These are phyloP conservation scores for Aegilops tauschii DNA, from an alignment of 176 grass and related monocot genomes.

Conservation along the genomic window DNA sequence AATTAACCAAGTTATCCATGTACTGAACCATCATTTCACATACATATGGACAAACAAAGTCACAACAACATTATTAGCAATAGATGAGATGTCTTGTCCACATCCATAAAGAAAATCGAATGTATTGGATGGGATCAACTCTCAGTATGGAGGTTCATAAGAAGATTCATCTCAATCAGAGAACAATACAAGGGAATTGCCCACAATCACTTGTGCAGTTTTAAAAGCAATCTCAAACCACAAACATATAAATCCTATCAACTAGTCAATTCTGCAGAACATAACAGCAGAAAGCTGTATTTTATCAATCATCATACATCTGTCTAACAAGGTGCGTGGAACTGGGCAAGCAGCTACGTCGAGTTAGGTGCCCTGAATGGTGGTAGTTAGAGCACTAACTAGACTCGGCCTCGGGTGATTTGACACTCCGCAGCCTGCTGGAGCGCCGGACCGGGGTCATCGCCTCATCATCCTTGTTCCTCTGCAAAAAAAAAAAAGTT, in stretches of 20 bases:
- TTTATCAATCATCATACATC: neutral
- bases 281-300: conserved; percentile 60
- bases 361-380: conserved; percentile 28
- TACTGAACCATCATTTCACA: too few relatives aligned
- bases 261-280: neutral
- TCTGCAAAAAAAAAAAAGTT: conserved; percentile 27
- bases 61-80: too few relatives aligned
- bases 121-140: neutral
- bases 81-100: too few relatives aligned
- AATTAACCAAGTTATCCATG: too few relatives aligned
- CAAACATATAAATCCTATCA: neutral
- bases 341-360: conserved; percentile 6
- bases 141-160: neutral
- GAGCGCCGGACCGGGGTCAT: conserved; percentile 85
- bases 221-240: neutral
- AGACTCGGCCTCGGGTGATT: conserved; percentile 41
- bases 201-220: conserved; percentile 5
- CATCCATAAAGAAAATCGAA: neutral
- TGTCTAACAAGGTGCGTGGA: conserved; percentile 7
- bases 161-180: neutral
- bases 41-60: too few relatives aligned
- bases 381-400: conserved; percentile 9
- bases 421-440: conserved; percentile 60
- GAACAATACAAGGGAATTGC: neutral
- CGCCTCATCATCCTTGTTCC: conserved; percentile 59